Conservation (phyloP, 2,329 filamentous ascomycete species). For the Didymella exigua region DNA sequence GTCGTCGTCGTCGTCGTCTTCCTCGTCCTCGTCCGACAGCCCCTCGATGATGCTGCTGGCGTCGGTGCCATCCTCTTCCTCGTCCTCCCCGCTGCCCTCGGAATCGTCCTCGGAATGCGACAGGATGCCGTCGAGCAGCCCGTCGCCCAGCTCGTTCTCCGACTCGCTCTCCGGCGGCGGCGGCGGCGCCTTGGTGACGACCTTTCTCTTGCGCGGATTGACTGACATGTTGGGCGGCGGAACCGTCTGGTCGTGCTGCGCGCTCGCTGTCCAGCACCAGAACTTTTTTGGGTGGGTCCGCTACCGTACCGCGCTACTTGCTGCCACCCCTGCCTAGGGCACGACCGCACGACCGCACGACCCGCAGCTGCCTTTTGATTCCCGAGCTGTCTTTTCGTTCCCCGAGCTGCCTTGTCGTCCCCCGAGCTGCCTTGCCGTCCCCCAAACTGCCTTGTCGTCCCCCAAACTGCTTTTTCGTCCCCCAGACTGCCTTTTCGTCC, state of each 20-base stretch:
- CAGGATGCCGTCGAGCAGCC: conserved; percentile 50
- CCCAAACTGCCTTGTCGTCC: no score
- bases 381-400: no score
- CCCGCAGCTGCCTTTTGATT: no score
- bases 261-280: conserved; percentile 20
- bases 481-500: no score
- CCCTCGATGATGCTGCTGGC: conserved; percentile 44
- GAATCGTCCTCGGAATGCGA: conserved; percentile 52
- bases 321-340: no score
- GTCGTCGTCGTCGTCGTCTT: conserved; percentile 42
- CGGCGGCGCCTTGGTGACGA: conserved; percentile 45
- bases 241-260: conserved; percentile 1
- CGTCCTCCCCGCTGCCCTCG: conserved; percentile 30
- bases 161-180: conserved; percentile 34
- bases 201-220: conserved; percentile 59
- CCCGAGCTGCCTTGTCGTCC: no score
- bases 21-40: conserved; percentile 40
- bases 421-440: no score
- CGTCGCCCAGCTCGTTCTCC: conserved; percentile 47
- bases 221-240: conserved; percentile 39
- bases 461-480: no score
- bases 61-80: conserved; percentile 34
- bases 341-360: no score
- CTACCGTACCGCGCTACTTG: no score
- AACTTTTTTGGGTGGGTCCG: conserved; percentile 19